These are phyloP conservation scores for Lodderomyces metapsilosis DNA, from an alignment of 1,139 yeast genomes.

Conservation along the genomic window DNA sequence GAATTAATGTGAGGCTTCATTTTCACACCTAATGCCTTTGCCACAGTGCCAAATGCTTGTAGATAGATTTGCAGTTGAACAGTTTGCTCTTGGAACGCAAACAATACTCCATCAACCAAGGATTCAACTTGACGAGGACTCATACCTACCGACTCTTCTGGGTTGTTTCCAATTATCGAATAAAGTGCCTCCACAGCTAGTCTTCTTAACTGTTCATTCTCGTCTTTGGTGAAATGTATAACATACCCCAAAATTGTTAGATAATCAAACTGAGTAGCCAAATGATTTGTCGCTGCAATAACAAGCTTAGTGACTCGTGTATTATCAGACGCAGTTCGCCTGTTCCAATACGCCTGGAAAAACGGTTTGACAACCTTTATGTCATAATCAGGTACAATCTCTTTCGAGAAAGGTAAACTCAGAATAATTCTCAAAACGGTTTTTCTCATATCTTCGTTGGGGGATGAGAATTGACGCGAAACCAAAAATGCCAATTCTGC, in stretches of 20 bases:
- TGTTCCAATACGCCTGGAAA: slow-evolving; percentile 74
- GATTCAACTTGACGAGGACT: slow-evolving; percentile 53
- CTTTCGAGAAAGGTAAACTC: slow-evolving; percentile 32
- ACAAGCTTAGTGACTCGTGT: slow-evolving; percentile 55
- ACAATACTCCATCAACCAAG: slow-evolving; percentile 79
- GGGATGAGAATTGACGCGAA: slow-evolving; percentile 71
- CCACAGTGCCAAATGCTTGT: slow-evolving; percentile 64
- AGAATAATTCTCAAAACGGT: slow-evolving; percentile 53
- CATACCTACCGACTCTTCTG: slow-evolving; percentile 38
- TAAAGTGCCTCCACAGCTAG: slow-evolving; percentile 75
- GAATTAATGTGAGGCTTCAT: slow-evolving; percentile 74
- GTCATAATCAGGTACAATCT: slow-evolving; percentile 29
- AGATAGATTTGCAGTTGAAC: slow-evolving; percentile 53
- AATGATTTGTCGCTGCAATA: slow-evolving; percentile 66
- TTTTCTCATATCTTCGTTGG: slow-evolving; percentile 87
- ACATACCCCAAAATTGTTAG: slow-evolving; percentile 58
- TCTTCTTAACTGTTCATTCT: slow-evolving; percentile 72
- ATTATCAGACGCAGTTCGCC: slow-evolving; percentile 60
- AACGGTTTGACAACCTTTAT: slow-evolving; percentile 59
- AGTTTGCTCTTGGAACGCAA: slow-evolving; percentile 80
- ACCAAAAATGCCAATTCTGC: slow-evolving; percentile 68
- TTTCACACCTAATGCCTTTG: slow-evolving; percentile 66
- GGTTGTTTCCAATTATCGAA: slow-evolving; percentile 26
- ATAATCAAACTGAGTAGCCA: slow-evolving; percentile 70
- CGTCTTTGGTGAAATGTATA: slow-evolving; percentile 68